A percentile compares a stretch with the other conserved stretches of the same genome.
Evolutionary conservation across 192 early-diverging fungal genomes (phyloP).

Genomic region (Thamnidium elegans): DNA sequence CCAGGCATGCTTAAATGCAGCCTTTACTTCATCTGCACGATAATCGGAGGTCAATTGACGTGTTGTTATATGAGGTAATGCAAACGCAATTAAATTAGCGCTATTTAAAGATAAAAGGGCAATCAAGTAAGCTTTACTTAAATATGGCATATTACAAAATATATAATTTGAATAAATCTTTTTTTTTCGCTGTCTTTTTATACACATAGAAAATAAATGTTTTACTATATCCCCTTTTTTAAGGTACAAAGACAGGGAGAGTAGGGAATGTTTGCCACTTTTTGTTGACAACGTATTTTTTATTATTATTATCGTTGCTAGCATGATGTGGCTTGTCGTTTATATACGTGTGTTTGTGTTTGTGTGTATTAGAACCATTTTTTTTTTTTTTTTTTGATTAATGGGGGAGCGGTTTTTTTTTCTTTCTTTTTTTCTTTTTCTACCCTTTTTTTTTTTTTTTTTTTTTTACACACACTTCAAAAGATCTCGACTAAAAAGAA

Average conservation of each 20-base stretch:
- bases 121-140: no score
- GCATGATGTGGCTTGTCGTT: slow-evolving; percentile 11
- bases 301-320: no score
- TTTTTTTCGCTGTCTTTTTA: no score
- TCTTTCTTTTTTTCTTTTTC: not conserved
- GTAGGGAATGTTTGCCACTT: no score
- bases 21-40: slow-evolving; percentile 45
- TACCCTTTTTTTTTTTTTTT: slow-evolving; percentile 3
- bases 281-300: no score
- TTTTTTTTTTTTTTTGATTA: not conserved
- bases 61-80: slow-evolving; percentile 14
- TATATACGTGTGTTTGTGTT: not conserved
- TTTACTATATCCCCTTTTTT: no score
- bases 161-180: no score
- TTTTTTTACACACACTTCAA: not conserved
- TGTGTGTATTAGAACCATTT: not conserved
- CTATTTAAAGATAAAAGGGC: not conserved
- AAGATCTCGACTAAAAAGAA: no score
- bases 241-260: no score
- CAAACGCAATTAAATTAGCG: slow-evolving; percentile 7
- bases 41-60: slow-evolving; percentile 15
- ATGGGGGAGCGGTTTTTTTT: not conserved
- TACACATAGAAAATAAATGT: no score
- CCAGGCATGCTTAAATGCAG: slow-evolving; percentile 70
- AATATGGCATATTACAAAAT: no score